Conservation (phyloP, 768 basidiomycete genomes). For the Dacryopinax spathularia region DNA sequence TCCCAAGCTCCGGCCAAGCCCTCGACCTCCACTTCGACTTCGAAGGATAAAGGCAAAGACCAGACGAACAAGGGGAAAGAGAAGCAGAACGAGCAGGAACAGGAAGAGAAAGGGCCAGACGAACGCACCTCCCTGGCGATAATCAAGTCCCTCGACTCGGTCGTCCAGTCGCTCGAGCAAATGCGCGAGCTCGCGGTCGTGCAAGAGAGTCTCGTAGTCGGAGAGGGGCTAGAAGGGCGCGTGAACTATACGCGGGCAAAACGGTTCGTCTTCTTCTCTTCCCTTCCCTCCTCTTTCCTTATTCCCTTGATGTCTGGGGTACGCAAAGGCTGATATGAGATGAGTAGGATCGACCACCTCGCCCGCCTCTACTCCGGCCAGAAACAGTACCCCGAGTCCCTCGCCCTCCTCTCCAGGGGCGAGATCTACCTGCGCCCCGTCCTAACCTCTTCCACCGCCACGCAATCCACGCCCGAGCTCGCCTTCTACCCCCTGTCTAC, state of each 20-base stretch:
- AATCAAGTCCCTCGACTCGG: slow-evolving; percentile 70
- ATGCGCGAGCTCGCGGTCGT: slow-evolving; percentile 73
- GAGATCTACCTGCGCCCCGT: slow-evolving; percentile 52
- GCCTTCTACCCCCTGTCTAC: slow-evolving; percentile 42
- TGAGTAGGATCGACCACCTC: slow-evolving; percentile 55
- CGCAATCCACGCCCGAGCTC: slow-evolving; percentile 22
- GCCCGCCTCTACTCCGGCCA: slow-evolving; percentile 56
- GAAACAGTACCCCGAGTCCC: slow-evolving; percentile 58
- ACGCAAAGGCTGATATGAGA: neutral
- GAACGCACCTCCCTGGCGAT: slow-evolving; percentile 68
- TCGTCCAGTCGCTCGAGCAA: slow-evolving; percentile 70
- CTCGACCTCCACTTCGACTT: slow-evolving; percentile 17
- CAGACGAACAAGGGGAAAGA: slow-evolving; percentile 17
- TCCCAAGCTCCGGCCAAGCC: slow-evolving; percentile 10
- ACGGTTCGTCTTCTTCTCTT: slow-evolving; percentile 33
- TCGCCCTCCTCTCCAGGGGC: slow-evolving; percentile 57
- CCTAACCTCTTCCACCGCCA: slow-evolving; percentile 22
- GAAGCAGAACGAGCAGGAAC: slow-evolving; percentile 18
- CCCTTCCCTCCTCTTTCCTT: neutral
- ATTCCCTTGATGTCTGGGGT: slow-evolving; percentile 2
- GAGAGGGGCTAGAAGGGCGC: slow-evolving; percentile 61
- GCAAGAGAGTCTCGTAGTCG: slow-evolving; percentile 75
- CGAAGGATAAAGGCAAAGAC: slow-evolving; percentile 10
- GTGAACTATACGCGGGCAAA: slow-evolving; percentile 60
- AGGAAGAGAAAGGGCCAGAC: slow-evolving; percentile 35